phyloP scores from a whole-genome alignment of 1,284 basidiomycete genomes.

The Sanghuangporus weigelae region DNA sequence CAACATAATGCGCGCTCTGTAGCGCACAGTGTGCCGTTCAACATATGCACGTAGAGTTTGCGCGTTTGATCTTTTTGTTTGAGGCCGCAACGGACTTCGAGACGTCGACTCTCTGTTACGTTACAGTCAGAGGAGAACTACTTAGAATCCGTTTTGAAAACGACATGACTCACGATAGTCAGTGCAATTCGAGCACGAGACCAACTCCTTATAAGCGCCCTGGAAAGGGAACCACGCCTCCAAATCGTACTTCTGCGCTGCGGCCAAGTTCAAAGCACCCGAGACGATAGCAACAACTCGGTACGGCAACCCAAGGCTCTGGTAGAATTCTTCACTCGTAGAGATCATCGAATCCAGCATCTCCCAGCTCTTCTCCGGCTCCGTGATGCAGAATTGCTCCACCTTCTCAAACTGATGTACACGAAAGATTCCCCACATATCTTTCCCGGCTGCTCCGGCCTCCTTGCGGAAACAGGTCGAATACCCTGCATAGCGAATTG shows the following conservation, averaged over 20 bases:
- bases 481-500: constrained; percentile 80
- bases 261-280: constrained; percentile 94
- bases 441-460: constrained; percentile 93
- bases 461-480: constrained; percentile 99
- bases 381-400: constrained; percentile 95
- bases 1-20: constrained; percentile 96
- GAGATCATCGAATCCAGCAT: constrained; percentile 90
- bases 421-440: constrained; percentile 99
- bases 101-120: constrained; percentile 72
- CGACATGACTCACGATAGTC: constrained; percentile 75
- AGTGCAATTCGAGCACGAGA: constrained; percentile 90
- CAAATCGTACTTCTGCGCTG: constrained; percentile 95
- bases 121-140: too few relatives aligned
- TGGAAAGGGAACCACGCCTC: constrained; percentile 99
- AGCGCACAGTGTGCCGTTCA: constrained; percentile 96
- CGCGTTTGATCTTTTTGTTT: constrained; percentile 84
- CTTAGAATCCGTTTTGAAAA: too few relatives aligned
- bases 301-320: constrained; percentile 89
- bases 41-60: constrained; percentile 94
- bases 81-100: constrained; percentile 87
- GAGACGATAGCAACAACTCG: constrained; percentile 95
- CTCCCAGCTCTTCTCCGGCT: constrained; percentile 91
- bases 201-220: constrained; percentile 91
- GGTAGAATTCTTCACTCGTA: constrained; percentile 92
- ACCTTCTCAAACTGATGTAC: constrained; percentile 99